Percentiles rank a stretch among this genome's conserved stretches.
Evolutionary conservation across 768 basidiomycete genomes (phyloP).

Genomic region (Trametes maxima): DNA sequence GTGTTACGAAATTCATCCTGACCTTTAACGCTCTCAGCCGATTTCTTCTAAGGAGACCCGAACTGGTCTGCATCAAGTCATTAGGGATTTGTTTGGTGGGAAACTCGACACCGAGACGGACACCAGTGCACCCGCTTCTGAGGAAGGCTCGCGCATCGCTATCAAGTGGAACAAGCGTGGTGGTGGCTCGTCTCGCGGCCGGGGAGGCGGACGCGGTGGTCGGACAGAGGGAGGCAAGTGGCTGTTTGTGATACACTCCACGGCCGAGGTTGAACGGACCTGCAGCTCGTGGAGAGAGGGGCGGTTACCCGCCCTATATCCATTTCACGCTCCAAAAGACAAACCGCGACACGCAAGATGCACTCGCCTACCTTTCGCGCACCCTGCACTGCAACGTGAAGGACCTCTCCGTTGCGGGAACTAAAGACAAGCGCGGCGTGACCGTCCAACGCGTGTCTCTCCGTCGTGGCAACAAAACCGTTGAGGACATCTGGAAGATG

Average conservation of each 20-base stretch:
- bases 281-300: conserved; percentile 51
- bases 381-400: conserved; percentile 74
- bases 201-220: conserved; percentile 35
- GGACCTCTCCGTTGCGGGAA: conserved; percentile 90
- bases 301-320: conserved; percentile 82
- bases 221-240: conserved; percentile 17
- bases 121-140: conserved; percentile 46
- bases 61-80: conserved; percentile 76
- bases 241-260: background rate
- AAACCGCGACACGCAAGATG: conserved; percentile 97
- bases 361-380: conserved; percentile 77
- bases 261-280: background rate
- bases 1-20: background rate
- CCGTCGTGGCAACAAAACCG: conserved; percentile 71
- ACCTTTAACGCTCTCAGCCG: conserved; percentile 50
- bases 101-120: conserved; percentile 87
- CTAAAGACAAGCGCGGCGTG: conserved; percentile 97
- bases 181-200: conserved; percentile 49
- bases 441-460: conserved; percentile 91
- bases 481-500: conserved; percentile 83
- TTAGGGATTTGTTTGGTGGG: conserved; percentile 81
- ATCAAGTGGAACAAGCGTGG: conserved; percentile 75
- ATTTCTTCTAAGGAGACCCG: conserved; percentile 81
- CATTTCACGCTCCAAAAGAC: conserved; percentile 98
- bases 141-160: conserved; percentile 73